A percentile compares a stretch with the other conserved stretches of the same genome.
Evolutionary conservation across 1,284 basidiomycete genomes (phyloP).

Genomic region (Sanghuangporus sanghuang): DNA sequence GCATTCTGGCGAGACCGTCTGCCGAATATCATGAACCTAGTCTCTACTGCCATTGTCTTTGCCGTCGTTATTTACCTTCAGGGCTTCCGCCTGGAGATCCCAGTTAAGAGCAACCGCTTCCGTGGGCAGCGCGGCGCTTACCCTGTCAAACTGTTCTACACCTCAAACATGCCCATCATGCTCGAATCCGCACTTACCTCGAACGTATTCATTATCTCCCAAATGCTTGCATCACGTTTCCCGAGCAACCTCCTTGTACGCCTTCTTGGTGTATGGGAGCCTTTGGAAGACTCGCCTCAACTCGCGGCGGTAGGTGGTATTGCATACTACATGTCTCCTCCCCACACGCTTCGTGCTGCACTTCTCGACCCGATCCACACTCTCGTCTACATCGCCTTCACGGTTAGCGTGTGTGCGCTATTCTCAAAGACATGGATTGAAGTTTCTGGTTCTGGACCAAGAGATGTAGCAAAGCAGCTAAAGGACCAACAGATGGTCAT

Average conservation of each 20-base stretch:
- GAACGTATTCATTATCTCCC: constrained; percentile 95
- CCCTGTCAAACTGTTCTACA: constrained; percentile 99
- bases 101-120: constrained; percentile 96
- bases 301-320: constrained; percentile 90
- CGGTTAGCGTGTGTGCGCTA: constrained; percentile 90
- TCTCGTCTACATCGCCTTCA: constrained; percentile 87
- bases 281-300: constrained; percentile 89
- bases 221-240: constrained; percentile 92
- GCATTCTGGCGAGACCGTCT: constrained; percentile 97
- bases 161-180: constrained; percentile 99
- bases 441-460: constrained; percentile 87
- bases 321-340: constrained; percentile 97
- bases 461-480: constrained; percentile 96
- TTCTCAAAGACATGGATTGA: constrained; percentile 99
- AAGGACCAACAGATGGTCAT: constrained; percentile 99
- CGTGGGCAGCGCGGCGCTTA: constrained; percentile 92
- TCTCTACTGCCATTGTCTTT: constrained; percentile 90
- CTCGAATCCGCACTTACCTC: constrained; percentile 90
- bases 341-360: constrained; percentile 84
- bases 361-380: constrained; percentile 94
- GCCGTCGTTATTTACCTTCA: constrained; percentile 97
- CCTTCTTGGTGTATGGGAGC: constrained; percentile 96
- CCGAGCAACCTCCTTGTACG: constrained; percentile 88
- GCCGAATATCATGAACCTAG: constrained; percentile 97
- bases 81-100: constrained; percentile 98